Evolutionary conservation across 73 alveolate genomes (phyloP), one percentile per base, ranked within the genome.

Genomic region (Loxodes magnus): DNA sequence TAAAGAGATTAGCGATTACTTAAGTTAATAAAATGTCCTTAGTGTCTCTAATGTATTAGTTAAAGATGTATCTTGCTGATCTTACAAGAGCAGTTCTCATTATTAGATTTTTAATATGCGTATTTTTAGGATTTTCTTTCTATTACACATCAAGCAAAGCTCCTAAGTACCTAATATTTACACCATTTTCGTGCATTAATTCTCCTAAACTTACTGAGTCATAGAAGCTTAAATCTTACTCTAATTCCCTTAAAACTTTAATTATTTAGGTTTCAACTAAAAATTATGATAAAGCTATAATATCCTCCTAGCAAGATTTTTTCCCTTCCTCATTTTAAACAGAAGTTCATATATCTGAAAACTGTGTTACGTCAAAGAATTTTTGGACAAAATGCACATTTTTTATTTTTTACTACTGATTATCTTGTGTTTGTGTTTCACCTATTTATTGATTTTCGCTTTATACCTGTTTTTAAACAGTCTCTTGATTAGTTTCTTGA

Each of bases 91-190:
- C 74, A 12, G 62, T 77, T 69, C 80, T 73, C 52, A 79, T 93
- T 4, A 80, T 33, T 12, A 78, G 53, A 27, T 59, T 31, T 43
- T 77, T 56, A 22, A 84, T 46, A 33, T 83, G 90, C 5, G 79
- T 67, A 21, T 67, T n/a, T n/a, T n/a, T n/a, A n/a, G n/a, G 74
- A 50, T 84, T 82, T 12, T 51, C 74, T 25, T 76, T 67, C 27
- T 58, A 52, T 17, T 79, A 35, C 34, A 35, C 35, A 12, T 43
- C 51, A 0, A 63, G 51, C 10, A 84, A 77, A 16, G 50, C 50
- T 16, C 96, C 96, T 6, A 84, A 30, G 59, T 84, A 84, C 52
- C 96, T 67, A 71, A 79, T 67, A 38, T 84, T 84, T 6, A 84
- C 74, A 14, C 96, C 96, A 67, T 79, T 83, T 26, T 74, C 37